Conservation (phyloP, 2,329 filamentous ascomycete species). For the Apiospora pterosperma region DNA sequence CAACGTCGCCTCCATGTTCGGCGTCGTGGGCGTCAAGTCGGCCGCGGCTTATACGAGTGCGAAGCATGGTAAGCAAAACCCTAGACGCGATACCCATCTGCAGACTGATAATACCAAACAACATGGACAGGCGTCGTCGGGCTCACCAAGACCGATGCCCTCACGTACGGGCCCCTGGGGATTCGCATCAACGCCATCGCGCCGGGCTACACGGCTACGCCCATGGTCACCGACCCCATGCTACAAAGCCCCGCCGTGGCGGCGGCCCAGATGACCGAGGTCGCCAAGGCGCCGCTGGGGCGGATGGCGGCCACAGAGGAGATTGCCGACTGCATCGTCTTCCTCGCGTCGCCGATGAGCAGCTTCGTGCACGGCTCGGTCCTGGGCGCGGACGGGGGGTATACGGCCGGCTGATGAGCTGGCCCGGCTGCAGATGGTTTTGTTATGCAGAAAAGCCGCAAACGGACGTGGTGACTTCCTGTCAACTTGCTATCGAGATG, state of each 20-base stretch:
- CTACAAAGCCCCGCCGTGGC: background rate
- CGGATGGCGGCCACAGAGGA: constrained; percentile 47
- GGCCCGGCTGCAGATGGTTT: too few relatives aligned
- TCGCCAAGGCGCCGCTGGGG: constrained; percentile 43
- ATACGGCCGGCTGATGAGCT: constrained; percentile 16
- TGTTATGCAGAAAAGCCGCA: too few relatives aligned
- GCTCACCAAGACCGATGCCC: constrained; percentile 44
- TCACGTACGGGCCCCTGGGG: constrained; percentile 38
- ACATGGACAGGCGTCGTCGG: constrained; percentile 37
- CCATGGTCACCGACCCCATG: background rate
- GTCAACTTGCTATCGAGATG: too few relatives aligned
- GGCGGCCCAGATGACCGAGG: constrained; percentile 29
- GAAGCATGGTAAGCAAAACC: constrained; percentile 42
- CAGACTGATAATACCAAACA: background rate
- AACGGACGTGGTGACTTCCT: too few relatives aligned
- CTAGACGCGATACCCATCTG: background rate
- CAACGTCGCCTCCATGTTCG: constrained; percentile 52
- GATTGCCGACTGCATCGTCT: constrained; percentile 49
- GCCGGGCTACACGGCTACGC: constrained; percentile 26
- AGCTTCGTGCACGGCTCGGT: constrained; percentile 49
- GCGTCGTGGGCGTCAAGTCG: constrained; percentile 35
- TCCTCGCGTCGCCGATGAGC: constrained; percentile 49
- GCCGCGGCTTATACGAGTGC: constrained; percentile 46
- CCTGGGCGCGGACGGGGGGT: constrained; percentile 45
- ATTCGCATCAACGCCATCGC: constrained; percentile 51